These are phyloP conservation scores for Cucurbita ficifolia DNA, from an alignment of 306 rosid species.

Conservation along the genomic window DNA sequence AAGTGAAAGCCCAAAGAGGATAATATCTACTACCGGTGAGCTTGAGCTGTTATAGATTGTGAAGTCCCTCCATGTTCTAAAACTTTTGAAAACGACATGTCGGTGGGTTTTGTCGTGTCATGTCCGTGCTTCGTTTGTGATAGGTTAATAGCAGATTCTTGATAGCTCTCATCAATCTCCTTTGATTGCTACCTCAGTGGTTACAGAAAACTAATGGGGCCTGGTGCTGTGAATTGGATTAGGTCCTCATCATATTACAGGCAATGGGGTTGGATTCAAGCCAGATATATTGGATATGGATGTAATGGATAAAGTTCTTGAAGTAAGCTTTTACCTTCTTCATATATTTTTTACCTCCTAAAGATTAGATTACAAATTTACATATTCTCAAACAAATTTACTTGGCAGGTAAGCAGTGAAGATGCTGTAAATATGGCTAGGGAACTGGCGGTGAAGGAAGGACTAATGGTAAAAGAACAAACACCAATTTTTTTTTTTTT, in stretches of 20 bases:
- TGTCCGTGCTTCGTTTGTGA: neutral
- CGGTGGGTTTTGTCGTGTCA: neutral
- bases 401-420: conserved; percentile 71
- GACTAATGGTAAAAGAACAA: conserved; percentile 60
- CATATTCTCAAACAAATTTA: neutral
- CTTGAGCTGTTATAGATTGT: too few species aligned
- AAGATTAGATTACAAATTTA: neutral
- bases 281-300: conserved; percentile 97
- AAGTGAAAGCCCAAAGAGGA: too few species aligned
- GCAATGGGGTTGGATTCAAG: conserved; percentile 89
- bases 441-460: conserved; percentile 72
- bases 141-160: neutral
- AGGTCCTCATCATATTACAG: conserved; percentile 90
- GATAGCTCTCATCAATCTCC: neutral
- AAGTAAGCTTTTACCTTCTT: conserved; percentile 28
- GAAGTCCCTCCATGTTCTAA: neutral
- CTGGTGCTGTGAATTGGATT: conserved; percentile 7
- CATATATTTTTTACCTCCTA: neutral
- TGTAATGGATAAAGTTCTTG: conserved; percentile 80
- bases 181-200: neutral
- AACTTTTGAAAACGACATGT: neutral
- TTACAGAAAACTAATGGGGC: neutral
- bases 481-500: too few species aligned
- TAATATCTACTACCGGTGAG: too few species aligned
- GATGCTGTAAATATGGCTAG: conserved; percentile 93